Conservation (phyloP, 2,329 filamentous ascomycete genomes). For the Fusarium chaquense region DNA sequence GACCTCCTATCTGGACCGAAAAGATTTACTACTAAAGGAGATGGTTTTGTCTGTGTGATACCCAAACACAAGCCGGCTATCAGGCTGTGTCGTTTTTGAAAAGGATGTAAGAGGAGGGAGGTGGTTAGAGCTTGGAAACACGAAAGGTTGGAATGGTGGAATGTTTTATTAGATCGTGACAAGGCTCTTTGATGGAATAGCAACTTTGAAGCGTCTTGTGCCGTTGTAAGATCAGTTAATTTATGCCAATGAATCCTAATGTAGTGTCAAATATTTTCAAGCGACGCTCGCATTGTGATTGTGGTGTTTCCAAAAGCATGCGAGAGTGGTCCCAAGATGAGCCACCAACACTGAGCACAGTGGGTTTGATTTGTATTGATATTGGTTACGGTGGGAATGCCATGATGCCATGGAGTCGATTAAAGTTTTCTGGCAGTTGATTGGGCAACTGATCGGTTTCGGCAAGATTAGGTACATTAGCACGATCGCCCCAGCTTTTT, state of each 20-base stretch:
- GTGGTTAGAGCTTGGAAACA: constrained; percentile 4
- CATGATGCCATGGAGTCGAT: not conserved
- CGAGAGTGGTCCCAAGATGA: not conserved
- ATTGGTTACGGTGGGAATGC: not conserved
- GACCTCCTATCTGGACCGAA: constrained; percentile 60
- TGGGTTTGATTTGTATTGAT: too few relatives aligned
- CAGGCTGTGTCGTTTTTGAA: constrained; percentile 40
- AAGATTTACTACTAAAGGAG: constrained; percentile 58
- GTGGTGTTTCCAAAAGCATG: not conserved
- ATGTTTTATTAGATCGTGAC: constrained; percentile 5
- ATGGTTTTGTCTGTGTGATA: constrained; percentile 42
- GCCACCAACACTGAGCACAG: not conserved
- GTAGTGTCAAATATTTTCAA: constrained; percentile 15
- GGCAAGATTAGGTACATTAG: constrained; percentile 14
- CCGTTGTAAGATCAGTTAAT: constrained; percentile 17
- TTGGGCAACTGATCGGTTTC: constrained; percentile 36
- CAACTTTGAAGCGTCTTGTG: not conserved
- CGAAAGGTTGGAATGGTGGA: not conserved
- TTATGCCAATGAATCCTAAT: constrained; percentile 35
- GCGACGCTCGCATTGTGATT: too few relatives aligned
- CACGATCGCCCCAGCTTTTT: constrained; percentile 16
- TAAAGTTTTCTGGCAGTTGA: constrained; percentile 33
- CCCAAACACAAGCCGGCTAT: constrained; percentile 43
- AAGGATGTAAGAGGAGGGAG: not conserved
- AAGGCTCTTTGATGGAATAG: constrained; percentile 2